Evolutionary conservation across 495 filamentous ascomycete species (phyloP).

Genomic region (Bacidia rubella): DNA sequence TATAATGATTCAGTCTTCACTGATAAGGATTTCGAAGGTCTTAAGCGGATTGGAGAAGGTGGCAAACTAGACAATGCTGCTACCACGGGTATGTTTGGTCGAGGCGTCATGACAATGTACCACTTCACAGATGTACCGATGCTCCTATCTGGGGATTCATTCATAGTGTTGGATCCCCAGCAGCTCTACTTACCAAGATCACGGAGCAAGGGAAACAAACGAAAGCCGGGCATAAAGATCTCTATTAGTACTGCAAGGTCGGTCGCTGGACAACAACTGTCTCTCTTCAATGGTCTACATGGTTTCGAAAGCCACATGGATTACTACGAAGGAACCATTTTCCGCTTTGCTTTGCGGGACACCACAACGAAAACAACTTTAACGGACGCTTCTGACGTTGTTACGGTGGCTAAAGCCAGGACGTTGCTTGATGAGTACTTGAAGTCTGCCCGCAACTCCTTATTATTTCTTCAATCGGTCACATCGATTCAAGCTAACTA

Average conservation of each 20-base stretch:
- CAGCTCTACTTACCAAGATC: conserved; percentile 21
- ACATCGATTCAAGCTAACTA: conserved; percentile 18
- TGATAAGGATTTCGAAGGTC: conserved; percentile 25
- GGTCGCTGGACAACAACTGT: conserved; percentile 23
- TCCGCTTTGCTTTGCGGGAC: conserved; percentile 25
- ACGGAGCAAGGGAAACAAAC: conserved; percentile 9
- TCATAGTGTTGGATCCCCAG: conserved; percentile 30
- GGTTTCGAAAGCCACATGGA: conserved; percentile 17
- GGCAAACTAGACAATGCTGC: conserved; percentile 23
- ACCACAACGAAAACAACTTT: conserved; percentile 6
- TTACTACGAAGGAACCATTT: conserved; percentile 28
- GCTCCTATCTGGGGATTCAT: conserved; percentile 26
- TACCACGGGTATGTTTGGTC: conserved; percentile 30
- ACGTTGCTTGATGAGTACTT: conserved; percentile 20
- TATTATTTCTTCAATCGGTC: conserved; percentile 23
- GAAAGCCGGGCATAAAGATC: conserved; percentile 17
- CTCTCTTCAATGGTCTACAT: conserved; percentile 27
- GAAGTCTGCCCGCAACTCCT: conserved; percentile 19
- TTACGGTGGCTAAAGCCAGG: conserved; percentile 4
- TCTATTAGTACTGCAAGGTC: conserved; percentile 6
- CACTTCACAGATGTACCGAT: conserved; percentile 33
- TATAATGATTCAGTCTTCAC: conserved; percentile 27
- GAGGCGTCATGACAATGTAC: conserved; percentile 33
- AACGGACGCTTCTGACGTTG: conserved; percentile 6
- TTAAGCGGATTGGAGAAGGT: conserved; percentile 28